Evolutionary conservation across 805 yeast genomes (phyloP), one percentile per base, ranked within the genome.

Genomic region (Candida patagonica): DNA sequence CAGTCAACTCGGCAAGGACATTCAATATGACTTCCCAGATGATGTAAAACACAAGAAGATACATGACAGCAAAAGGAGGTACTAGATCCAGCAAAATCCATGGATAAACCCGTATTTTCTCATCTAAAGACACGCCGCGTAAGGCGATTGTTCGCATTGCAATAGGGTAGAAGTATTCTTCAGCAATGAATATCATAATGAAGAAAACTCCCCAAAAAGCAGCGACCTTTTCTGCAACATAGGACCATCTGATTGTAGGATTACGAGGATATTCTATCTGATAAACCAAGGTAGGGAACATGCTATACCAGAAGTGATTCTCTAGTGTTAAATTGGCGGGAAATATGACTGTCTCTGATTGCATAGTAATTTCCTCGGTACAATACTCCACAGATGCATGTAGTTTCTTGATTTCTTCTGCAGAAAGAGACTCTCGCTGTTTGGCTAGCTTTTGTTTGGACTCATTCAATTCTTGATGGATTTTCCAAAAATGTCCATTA

Each of bases 11-110:
- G 0, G 95, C 97, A 51, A 94, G 73, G 19, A 82, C 80, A 55
- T 88, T 89, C 51, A 88, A 66, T 37, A 89, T 89, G 5, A 89
- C 80, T 53, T 92, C 97, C 98, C 98, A 94, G 46, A 94, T 92
- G 45, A 92, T 65, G 57, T 83, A 88, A 62, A 88, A 92, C 0
- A 75, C 78, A 42, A 92, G 63, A 38, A 92, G 52, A 57, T 87
- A 89, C 59, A 81, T 73, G 40, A 78, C 58, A 26, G 85, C 63
- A 57, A 92, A 85, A 16, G 88, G 80, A 15, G 95, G 94, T 26
- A 85, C 74, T 52, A 86, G 65, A 52, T 86, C 94, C 20, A 83
- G 51, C 23, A 84, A 52, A 8, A 84, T 64, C 41, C 75, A 61
- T 8, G 85, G 78, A 51, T 74, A 84, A 17, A 54, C 59, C 42